Conservation (phyloP, 805 yeast genomes). For the Metschnikowia continentalis region DNA sequence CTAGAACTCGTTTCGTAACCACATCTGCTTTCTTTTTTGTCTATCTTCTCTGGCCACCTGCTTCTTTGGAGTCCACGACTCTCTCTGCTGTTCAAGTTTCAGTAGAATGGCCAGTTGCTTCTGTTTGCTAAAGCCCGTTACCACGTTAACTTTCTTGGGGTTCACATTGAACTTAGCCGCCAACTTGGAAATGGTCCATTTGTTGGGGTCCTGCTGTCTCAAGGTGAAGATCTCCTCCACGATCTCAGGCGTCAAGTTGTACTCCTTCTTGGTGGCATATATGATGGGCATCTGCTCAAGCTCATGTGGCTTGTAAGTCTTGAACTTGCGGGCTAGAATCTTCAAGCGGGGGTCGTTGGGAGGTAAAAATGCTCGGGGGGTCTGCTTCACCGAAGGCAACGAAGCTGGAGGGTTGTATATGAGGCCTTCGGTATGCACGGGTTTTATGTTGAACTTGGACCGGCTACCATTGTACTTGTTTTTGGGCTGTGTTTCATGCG, state of each 20-base stretch:
- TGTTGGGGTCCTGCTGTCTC: constrained; percentile 54
- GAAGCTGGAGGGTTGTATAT: constrained; percentile 60
- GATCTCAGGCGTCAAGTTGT: constrained; percentile 55
- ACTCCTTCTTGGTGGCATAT: constrained; percentile 34
- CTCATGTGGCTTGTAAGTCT: constrained; percentile 30
- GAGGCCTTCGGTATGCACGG: constrained; percentile 56
- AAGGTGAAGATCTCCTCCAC: constrained; percentile 54
- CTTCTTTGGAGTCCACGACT: constrained; percentile 47
- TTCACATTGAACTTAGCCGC: constrained; percentile 59
- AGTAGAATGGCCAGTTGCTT: constrained; percentile 42
- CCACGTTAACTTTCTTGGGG: constrained; percentile 27
- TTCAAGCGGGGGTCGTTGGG: constrained; percentile 52
- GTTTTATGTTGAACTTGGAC: constrained; percentile 64
- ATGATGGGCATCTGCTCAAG: constrained; percentile 40
- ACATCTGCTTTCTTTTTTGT: constrained; percentile 51
- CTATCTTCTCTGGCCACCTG: constrained; percentile 52
- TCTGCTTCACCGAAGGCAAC: constrained; percentile 46
- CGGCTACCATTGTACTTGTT: constrained; percentile 56
- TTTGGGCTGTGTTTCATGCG: constrained; percentile 40
- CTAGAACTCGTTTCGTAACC: constrained; percentile 58
- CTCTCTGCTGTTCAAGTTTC: constrained; percentile 43
- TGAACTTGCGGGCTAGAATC: constrained; percentile 24
- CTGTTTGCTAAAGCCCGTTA: constrained; percentile 43
- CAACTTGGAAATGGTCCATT: constrained; percentile 59
- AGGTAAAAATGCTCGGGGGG: constrained; percentile 72